Evolutionary conservation across 768 basidiomycete genomes (phyloP).

Genomic region (Hypsizygus marmoreus): DNA sequence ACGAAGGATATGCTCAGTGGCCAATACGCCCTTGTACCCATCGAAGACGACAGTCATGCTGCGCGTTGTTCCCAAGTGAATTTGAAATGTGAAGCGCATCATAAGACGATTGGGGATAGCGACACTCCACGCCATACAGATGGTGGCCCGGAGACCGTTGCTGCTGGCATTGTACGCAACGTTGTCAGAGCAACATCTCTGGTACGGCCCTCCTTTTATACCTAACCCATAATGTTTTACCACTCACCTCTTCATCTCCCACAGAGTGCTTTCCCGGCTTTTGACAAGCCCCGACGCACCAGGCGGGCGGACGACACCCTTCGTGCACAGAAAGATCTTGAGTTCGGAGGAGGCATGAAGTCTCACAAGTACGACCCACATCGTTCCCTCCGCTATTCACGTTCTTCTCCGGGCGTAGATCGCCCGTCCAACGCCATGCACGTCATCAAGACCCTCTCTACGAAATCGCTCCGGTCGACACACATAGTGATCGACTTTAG

Average conservation of each 20-base stretch:
- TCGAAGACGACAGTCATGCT: no score
- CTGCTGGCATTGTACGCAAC: conserved; percentile 1
- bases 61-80: no score
- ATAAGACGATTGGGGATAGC: no score
- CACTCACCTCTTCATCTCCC: background rate
- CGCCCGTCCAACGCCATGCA: conserved; percentile 11
- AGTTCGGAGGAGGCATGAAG: background rate
- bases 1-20: no score
- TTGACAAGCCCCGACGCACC: conserved; percentile 4
- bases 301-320: conserved; percentile 11
- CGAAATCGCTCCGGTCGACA: conserved; percentile 18
- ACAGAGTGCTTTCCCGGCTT: background rate
- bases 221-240: background rate
- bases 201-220: conserved; percentile 5
- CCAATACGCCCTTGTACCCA: no score
- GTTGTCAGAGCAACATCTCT: conserved; percentile 17
- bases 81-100: no score
- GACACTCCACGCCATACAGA: no score
- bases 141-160: conserved; percentile 1
- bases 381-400: conserved; percentile 5
- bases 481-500: conserved; percentile 20
- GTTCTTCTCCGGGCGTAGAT: conserved; percentile 16
- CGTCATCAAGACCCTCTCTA: conserved; percentile 18
- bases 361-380: background rate
- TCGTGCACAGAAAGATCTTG: conserved; percentile 1